These are phyloP conservation scores for Starmerella riodocensis DNA, from an alignment of 805 yeast species.

Conservation along the genomic window DNA sequence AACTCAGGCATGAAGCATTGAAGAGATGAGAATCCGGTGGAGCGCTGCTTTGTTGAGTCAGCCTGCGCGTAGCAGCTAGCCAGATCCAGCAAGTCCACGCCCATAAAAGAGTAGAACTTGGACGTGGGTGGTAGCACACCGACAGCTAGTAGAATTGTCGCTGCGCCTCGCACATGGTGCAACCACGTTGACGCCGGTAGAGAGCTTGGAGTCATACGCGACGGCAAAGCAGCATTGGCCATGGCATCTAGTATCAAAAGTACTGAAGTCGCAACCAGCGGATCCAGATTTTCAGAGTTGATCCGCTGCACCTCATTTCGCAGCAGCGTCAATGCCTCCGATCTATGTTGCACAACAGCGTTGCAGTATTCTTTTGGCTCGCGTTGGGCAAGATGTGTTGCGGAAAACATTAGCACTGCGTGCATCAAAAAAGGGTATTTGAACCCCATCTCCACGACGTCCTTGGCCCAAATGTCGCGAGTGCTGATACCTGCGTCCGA, in stretches of 20 bases:
- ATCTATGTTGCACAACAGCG: constrained; percentile 64
- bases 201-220: constrained; percentile 35
- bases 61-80: constrained; percentile 39
- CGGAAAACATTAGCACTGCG: constrained; percentile 76
- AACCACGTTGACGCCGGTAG: constrained; percentile 93
- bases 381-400: constrained; percentile 71
- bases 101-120: constrained; percentile 52
- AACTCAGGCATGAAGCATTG: constrained; percentile 75
- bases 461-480: constrained; percentile 71
- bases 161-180: constrained; percentile 93
- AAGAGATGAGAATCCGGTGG: constrained; percentile 22
- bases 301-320: constrained; percentile 79
- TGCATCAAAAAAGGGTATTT: constrained; percentile 86
- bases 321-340: constrained; percentile 68
- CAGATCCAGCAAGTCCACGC: constrained; percentile 81
- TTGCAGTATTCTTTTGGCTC: constrained; percentile 34
- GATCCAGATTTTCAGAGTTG: constrained; percentile 67
- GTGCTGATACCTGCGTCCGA: constrained; percentile 85
- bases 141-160: constrained; percentile 89
- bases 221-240: constrained; percentile 71
- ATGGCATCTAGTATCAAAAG: constrained; percentile 83
- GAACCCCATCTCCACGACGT: constrained; percentile 80
- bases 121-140: constrained; percentile 73
- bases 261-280: constrained; percentile 82
- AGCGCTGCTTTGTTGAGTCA: background rate